These are phyloP conservation scores for Thuja plicata DNA, from an alignment of 83 land plant species.

Conservation along the genomic window DNA sequence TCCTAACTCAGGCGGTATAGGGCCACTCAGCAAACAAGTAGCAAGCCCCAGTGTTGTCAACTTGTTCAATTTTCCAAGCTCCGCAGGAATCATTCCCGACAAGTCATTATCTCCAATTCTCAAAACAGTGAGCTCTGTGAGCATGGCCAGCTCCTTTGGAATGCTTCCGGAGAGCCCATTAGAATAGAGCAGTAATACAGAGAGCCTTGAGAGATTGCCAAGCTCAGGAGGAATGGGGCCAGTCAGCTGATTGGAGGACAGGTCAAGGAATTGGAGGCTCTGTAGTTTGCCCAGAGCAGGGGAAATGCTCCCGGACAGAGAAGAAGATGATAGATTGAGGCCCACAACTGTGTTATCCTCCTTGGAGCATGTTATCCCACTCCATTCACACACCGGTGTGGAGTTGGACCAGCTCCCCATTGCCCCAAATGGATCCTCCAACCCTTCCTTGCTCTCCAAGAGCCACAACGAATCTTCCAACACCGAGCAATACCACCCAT, in stretches of 20 bases:
- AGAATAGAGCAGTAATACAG: conserved; percentile 42
- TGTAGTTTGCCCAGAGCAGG: conserved; percentile 29
- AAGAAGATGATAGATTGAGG: conserved; percentile 45
- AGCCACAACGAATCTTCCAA: conserved; percentile 2
- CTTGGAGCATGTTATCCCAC: conserved; percentile 11
- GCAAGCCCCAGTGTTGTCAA: conserved; percentile 41
- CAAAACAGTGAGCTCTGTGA: conserved; percentile 37
- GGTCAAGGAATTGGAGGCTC: conserved; percentile 50
- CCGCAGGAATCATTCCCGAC: conserved; percentile 45
- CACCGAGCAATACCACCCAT: not conserved
- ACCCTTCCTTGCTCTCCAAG: not conserved
- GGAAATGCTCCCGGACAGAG: conserved; percentile 45
- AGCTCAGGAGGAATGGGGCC: conserved; percentile 58
- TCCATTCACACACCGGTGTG: conserved; percentile 1
- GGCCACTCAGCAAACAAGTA: conserved; percentile 44
- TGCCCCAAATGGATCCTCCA: not conserved
- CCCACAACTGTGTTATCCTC: conserved; percentile 21
- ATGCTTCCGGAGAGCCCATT: conserved; percentile 53
- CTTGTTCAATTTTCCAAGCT: conserved; percentile 34
- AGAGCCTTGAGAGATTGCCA: conserved; percentile 35
- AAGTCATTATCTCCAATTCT: conserved; percentile 61
- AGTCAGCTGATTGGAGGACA: conserved; percentile 48
- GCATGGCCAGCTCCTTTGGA: conserved; percentile 37
- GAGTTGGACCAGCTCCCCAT: conserved; percentile 7
- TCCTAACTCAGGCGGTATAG: conserved; percentile 48